Percentiles rank a stretch among this genome's conserved stretches.
Evolutionary conservation across 164 flowering plant genomes (phyloP).

Genomic region (Vitis labrusca): DNA sequence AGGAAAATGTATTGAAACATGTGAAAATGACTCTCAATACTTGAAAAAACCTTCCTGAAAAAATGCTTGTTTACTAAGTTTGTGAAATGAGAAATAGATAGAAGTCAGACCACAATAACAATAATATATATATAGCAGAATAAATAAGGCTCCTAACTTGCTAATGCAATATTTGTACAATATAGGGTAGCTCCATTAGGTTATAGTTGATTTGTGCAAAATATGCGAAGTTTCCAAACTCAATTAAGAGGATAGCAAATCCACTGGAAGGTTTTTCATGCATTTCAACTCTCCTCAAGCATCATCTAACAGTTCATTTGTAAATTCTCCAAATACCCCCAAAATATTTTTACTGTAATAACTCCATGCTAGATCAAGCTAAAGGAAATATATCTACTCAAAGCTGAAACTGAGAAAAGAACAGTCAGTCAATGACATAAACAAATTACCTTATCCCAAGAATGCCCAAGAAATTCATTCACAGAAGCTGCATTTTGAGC

Average conservation of each 20-base stretch:
- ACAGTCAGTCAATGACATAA: neutral
- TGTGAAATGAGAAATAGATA: too few species aligned
- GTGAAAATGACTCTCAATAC: too few species aligned
- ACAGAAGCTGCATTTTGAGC: slow-evolving; percentile 93
- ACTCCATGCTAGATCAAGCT: neutral
- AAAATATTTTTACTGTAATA: neutral
- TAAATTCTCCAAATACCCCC: neutral
- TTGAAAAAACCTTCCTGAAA: too few species aligned
- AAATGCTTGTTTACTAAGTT: too few species aligned
- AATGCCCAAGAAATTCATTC: slow-evolving; percentile 93
- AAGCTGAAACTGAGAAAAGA: neutral
- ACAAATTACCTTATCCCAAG: slow-evolving; percentile 82
- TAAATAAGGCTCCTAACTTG: neutral
- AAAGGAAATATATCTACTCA: neutral
- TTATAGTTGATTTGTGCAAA: too few species aligned
- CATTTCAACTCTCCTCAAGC: neutral
- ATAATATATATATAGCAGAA: too few species aligned
- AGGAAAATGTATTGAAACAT: too few species aligned
- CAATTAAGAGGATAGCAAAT: neutral
- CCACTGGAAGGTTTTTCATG: neutral
- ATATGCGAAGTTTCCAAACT: neutral
- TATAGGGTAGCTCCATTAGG: too few species aligned
- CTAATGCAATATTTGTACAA: neutral
- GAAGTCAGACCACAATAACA: too few species aligned
- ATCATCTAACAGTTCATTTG: neutral